Evolutionary conservation across 2,329 filamentous ascomycete genomes (phyloP).

Genomic region (Macroventuria anomochaeta): DNA sequence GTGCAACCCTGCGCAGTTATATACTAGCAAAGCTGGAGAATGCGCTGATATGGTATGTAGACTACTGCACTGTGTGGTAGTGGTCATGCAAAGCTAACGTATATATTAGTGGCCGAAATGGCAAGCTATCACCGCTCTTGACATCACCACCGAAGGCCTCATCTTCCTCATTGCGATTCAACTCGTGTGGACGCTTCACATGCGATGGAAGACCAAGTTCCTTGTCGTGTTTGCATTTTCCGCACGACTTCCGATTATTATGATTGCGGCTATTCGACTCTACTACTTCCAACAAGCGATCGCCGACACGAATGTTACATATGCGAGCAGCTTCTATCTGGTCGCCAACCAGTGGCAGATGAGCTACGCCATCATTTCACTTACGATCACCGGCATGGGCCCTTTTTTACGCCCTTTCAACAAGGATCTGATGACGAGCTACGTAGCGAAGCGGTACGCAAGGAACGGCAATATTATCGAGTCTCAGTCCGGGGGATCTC

Average conservation of each 20-base stretch:
- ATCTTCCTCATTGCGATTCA: conserved; percentile 40
- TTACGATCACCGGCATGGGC: conserved; percentile 41
- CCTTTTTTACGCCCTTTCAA: conserved; percentile 45
- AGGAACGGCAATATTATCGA: conserved; percentile 15
- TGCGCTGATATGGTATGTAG: conserved; percentile 34
- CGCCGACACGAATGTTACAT: conserved; percentile 22
- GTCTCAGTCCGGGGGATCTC: conserved; percentile 11
- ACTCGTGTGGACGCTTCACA: conserved; percentile 38
- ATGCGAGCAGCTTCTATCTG: conserved; percentile 30
- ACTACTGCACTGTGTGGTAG: no score
- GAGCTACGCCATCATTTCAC: conserved; percentile 45
- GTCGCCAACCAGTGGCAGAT: conserved; percentile 46
- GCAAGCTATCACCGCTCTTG: conserved; percentile 36
- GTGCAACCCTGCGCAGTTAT: conserved; percentile 34
- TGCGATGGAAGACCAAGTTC: conserved; percentile 33
- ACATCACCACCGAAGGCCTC: conserved; percentile 35
- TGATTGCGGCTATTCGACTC: conserved; percentile 34
- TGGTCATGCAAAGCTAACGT: conserved; percentile 4
- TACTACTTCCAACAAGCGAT: conserved; percentile 33
- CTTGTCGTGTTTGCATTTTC: conserved; percentile 41
- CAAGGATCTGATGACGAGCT: conserved; percentile 30
- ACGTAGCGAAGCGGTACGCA: conserved; percentile 21
- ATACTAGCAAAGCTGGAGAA: conserved; percentile 16
- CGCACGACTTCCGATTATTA: conserved; percentile 38
- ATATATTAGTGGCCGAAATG: conserved; percentile 35